Base-by-base conservation (phyloP, 441 rosid genomes). In the Arabidopsis hybrid region DNA sequence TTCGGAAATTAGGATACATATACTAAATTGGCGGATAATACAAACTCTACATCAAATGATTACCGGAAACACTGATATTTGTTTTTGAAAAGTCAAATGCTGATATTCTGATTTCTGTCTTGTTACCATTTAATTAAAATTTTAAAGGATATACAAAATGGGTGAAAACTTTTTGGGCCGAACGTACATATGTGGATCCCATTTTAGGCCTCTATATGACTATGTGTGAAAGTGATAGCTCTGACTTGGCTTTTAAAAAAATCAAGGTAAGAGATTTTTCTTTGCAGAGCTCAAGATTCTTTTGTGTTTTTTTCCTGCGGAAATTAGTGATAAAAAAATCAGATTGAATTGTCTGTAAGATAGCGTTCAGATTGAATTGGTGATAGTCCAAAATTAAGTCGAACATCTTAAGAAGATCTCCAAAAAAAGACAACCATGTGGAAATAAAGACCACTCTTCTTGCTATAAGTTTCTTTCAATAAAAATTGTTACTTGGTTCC, bases 91-190 rank as follows among this genome's bases (percentile, higher is more conserved):
- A 6, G 18, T 10, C 21, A 34, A 57, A 57, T 26, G 2, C 29
- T 26, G 29, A 3, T 26, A 65, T 17, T 65, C 11, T 56, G 6
- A 38, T 66, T 66, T 66, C 49, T 66, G 36, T 18, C 12, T 43
- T 11, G 18, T n/a, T 7, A 47, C 51, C 51, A 47, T 14, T 6
- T 47, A 16, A 47, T 9, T 16, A 16, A 47, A 49, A 49, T 49
- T 8, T 34, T n/a, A 14, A 34, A 34, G 12, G 61, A 34, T 8
- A n/a, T 39, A 26, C 39, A 43, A 17, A 68, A 11, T 58, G 46
- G 45, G n/a, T 57, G 26, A 5, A 46, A 45, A 6, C 5, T 42
- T 69, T 58, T 34, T 58, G 65, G 65, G 73, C 73, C 65, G 10
- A 45, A 12, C 21, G 21, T 40, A 29, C 29, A 67, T 39, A 0